Percentiles rank a stretch among this genome's conserved stretches.
phyloP scores from a whole-genome alignment of 2,329 filamentous ascomycete species.

The Monascus ruber region DNA sequence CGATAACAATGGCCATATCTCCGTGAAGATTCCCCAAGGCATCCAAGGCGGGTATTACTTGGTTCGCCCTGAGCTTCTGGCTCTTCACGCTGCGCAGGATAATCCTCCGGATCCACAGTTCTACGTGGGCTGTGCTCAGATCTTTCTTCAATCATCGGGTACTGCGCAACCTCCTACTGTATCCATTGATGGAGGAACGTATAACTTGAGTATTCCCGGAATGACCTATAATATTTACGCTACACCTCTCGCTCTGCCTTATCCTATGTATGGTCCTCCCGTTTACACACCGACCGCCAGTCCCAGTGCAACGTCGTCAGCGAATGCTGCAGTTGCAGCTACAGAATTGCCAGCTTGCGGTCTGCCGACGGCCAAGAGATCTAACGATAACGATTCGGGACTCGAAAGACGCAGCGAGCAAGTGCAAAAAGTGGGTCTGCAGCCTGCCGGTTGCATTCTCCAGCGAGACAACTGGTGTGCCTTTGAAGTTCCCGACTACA shows the following conservation, averaged over 20 bases:
- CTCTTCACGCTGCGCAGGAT: constrained; percentile 51
- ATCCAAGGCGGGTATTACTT: constrained; percentile 59
- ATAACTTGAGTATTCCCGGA: constrained; percentile 42
- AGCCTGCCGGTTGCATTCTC: constrained; percentile 47
- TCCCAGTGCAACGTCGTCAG: not conserved
- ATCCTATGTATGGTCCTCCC: constrained; percentile 47
- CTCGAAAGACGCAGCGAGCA: constrained; percentile 2
- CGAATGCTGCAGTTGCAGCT: not conserved
- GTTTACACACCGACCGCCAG: constrained; percentile 36
- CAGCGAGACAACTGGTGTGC: constrained; percentile 66
- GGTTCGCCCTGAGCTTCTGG: constrained; percentile 58
- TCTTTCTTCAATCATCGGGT: constrained; percentile 47
- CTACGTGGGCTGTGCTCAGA: constrained; percentile 61
- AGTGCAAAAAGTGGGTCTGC: constrained; percentile 38
- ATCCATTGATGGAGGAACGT: constrained; percentile 53
- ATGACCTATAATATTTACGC: constrained; percentile 57
- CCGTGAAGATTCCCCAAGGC: constrained; percentile 49
- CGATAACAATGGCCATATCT: constrained; percentile 51
- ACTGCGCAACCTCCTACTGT: constrained; percentile 42
- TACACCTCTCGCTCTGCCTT: constrained; percentile 40
- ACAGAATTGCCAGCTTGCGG: not conserved
- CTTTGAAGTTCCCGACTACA: constrained; percentile 48
- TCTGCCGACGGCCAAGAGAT: not conserved
- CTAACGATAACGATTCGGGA: constrained; percentile 1
- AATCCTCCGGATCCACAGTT: constrained; percentile 54